Conservation (phyloP, 495 filamentous ascomycete species). For the Neurospora sp. region DNA sequence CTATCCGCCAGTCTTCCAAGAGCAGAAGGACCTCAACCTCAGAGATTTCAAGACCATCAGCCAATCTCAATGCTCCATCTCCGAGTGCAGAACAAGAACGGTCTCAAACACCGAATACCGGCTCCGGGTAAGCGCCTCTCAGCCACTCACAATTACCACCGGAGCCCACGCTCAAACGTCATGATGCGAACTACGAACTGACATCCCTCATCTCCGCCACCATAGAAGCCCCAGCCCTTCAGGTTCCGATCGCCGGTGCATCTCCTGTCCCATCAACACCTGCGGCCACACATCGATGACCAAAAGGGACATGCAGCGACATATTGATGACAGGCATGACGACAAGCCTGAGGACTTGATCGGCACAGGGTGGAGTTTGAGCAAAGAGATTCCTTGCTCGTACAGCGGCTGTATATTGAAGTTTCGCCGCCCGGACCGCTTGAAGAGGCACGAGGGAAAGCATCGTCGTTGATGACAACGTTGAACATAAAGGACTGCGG, state of each 20-base stretch:
- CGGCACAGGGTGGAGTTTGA: background rate
- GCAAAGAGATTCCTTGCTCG: background rate
- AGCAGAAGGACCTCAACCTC: background rate
- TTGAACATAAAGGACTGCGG: too few relatives aligned
- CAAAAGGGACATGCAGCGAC: background rate
- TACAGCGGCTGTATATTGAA: background rate
- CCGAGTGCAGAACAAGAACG: background rate
- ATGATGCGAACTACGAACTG: background rate
- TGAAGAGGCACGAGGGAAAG: background rate
- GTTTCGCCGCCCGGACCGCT: background rate
- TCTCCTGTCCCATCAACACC: background rate
- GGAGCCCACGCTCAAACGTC: background rate
- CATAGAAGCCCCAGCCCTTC: background rate
- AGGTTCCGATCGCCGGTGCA: background rate
- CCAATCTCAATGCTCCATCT: background rate
- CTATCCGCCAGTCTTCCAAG: background rate
- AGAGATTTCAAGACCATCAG: background rate
- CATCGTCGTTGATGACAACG: background rate
- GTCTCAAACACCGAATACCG: background rate
- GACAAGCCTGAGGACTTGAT: background rate
- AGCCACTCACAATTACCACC: background rate
- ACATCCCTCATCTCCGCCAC: background rate
- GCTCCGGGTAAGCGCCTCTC: background rate
- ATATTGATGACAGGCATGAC: background rate
- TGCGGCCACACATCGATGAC: background rate